phyloP scores from a whole-genome alignment of 2,329 filamentous ascomycete species.

The Aspergillus clavatus region DNA sequence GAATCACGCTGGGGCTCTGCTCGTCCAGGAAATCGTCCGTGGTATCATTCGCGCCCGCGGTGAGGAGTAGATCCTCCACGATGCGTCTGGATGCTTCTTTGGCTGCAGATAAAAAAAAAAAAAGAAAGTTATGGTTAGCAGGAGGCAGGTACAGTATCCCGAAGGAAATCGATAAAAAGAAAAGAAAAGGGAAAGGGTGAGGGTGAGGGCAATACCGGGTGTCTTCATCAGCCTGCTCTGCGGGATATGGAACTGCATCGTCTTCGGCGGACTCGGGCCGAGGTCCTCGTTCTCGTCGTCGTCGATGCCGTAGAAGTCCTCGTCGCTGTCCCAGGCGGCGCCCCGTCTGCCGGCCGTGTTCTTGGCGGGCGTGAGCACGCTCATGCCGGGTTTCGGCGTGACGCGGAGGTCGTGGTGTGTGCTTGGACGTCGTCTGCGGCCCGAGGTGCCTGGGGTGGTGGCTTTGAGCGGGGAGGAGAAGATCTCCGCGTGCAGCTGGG shows the following conservation, averaged over 20 bases:
- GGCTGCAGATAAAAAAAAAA: slow-evolving; percentile 25
- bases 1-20: slow-evolving; percentile 44
- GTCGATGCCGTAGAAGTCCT: slow-evolving; percentile 56
- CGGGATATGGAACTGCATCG: slow-evolving; percentile 50
- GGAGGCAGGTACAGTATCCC: too few relatives aligned
- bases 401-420: slow-evolving; percentile 30
- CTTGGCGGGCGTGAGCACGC: slow-evolving; percentile 70
- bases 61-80: slow-evolving; percentile 45
- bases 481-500: slow-evolving; percentile 76
- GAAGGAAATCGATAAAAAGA: too few relatives aligned
- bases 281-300: slow-evolving; percentile 54
- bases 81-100: slow-evolving; percentile 48
- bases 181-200: not conserved
- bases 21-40: slow-evolving; percentile 35
- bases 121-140: not conserved
- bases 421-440: slow-evolving; percentile 41
- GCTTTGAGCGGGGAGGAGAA: slow-evolving; percentile 69
- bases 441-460: slow-evolving; percentile 35
- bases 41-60: slow-evolving; percentile 41
- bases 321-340: slow-evolving; percentile 70
- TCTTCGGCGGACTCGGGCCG: slow-evolving; percentile 84
- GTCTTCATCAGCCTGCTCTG: slow-evolving; percentile 47
- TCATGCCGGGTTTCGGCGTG: slow-evolving; percentile 71
- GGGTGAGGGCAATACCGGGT: slow-evolving; percentile 32
- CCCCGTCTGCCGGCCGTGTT: slow-evolving; percentile 34